These are phyloP conservation scores for Mucor velutinosus DNA, from an alignment of 371 early-diverging fungal species.

Conservation along the genomic window DNA sequence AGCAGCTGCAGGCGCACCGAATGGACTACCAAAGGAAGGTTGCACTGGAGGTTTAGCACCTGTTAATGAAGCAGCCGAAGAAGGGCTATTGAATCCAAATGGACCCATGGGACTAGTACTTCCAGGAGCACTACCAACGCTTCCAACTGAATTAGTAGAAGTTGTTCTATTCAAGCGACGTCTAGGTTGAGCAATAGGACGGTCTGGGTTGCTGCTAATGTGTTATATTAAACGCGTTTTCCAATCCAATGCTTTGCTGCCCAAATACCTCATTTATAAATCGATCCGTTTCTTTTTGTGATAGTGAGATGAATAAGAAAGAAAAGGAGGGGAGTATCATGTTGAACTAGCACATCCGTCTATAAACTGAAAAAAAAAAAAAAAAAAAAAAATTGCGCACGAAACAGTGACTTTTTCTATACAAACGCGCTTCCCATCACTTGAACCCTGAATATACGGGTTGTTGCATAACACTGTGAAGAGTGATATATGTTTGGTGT, in stretches of 20 bases:
- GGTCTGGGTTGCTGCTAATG: slow-evolving; percentile 14
- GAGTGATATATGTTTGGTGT: too few relatives aligned
- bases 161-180: slow-evolving; percentile 19
- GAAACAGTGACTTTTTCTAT: not conserved
- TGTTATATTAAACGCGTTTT: not conserved
- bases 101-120: slow-evolving; percentile 10
- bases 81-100: slow-evolving; percentile 9
- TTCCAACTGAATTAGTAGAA: slow-evolving; percentile 18
- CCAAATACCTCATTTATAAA: not conserved
- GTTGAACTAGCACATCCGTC: not conserved
- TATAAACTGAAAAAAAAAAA: not conserved
- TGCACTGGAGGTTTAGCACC: not conserved
- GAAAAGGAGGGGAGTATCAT: not conserved
- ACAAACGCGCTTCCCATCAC: not conserved
- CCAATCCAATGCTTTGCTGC: not conserved
- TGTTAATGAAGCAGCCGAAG: not conserved
- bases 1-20: not conserved
- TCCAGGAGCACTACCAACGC: slow-evolving; percentile 10
- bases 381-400: not conserved
- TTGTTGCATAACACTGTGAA: too few relatives aligned
- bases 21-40: slow-evolving; percentile 1
- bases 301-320: not conserved
- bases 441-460: not conserved
- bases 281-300: not conserved
- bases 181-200: slow-evolving; percentile 20